Conservation (phyloP, 176 grass and related monocot species). For the Themeda triandra region DNA sequence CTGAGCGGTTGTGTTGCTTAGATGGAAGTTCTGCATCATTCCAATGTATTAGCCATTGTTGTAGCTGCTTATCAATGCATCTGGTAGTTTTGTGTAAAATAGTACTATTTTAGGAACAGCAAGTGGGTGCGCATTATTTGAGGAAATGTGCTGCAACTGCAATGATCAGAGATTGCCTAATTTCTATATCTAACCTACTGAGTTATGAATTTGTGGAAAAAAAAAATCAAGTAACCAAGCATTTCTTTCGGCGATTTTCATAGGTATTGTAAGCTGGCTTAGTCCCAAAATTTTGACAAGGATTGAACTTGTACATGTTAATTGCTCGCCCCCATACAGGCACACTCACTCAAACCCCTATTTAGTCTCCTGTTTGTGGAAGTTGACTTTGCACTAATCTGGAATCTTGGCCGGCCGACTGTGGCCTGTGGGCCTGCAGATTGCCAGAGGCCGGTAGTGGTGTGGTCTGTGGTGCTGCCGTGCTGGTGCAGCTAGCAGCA, state of each 20-base stretch:
- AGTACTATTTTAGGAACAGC: neutral
- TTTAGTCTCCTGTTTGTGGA: neutral
- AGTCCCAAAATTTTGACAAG: neutral
- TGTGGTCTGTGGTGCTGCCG: too few relatives aligned
- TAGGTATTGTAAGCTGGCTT: neutral
- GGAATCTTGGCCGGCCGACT: slow-evolving; percentile 34
- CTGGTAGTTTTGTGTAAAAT: neutral
- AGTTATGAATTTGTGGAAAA: neutral
- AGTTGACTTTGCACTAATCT: slow-evolving; percentile 17
- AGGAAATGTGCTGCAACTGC: neutral
- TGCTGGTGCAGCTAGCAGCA: slow-evolving; percentile 7
- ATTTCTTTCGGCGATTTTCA: neutral
- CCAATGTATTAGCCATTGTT: neutral
- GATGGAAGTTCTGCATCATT: neutral
- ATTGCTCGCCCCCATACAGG: neutral
- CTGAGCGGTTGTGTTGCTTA: neutral
- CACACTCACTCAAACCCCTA: neutral
- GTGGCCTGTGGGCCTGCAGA: neutral
- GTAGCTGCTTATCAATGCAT: neutral
- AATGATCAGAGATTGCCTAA: slow-evolving; percentile 10
- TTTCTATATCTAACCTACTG: neutral
- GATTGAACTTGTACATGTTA: neutral
- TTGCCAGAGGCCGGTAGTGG: slow-evolving; percentile 14
- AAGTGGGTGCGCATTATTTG: slow-evolving; percentile 19
- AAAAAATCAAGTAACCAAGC: neutral